Evolutionary conservation across 345 rosid genomes (phyloP).

Genomic region (Lepidium sativum): DNA sequence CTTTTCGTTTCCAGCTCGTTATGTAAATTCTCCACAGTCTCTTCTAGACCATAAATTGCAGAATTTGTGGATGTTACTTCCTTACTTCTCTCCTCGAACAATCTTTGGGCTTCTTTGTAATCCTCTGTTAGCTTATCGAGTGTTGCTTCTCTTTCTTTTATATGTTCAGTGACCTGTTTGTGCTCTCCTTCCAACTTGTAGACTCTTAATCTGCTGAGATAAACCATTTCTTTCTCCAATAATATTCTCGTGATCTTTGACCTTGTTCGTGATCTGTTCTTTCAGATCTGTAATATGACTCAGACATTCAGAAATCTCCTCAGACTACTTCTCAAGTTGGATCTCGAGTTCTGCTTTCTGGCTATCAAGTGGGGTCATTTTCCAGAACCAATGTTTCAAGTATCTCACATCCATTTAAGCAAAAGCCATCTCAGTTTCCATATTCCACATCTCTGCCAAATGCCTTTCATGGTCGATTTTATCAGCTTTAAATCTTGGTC

Average conservation of each 20-base stretch:
- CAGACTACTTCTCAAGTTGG: slow-evolving; percentile 45
- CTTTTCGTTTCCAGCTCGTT: slow-evolving; percentile 68
- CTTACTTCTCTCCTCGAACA: slow-evolving; percentile 32
- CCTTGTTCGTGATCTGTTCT: slow-evolving; percentile 30
- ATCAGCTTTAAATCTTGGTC: slow-evolving; percentile 71
- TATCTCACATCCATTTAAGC: slow-evolving; percentile 61
- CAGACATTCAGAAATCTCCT: slow-evolving; percentile 42
- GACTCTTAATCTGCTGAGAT: slow-evolving; percentile 30
- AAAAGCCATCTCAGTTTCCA: slow-evolving; percentile 76
- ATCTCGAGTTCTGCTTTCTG: slow-evolving; percentile 47
- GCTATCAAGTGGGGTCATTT: slow-evolving; percentile 41
- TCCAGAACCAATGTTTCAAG: neutral
- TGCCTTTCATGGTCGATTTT: slow-evolving; percentile 39
- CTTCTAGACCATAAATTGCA: slow-evolving; percentile 43
- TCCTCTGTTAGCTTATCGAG: slow-evolving; percentile 27
- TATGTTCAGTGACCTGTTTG: slow-evolving; percentile 27
- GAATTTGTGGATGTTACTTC: slow-evolving; percentile 37
- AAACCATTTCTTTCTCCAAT: slow-evolving; percentile 41
- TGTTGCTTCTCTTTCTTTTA: slow-evolving; percentile 31
- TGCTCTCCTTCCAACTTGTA: slow-evolving; percentile 36
- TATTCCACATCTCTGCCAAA: slow-evolving; percentile 74
- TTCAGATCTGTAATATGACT: slow-evolving; percentile 36
- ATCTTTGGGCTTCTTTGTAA: slow-evolving; percentile 36
- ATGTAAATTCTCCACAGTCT: slow-evolving; percentile 58
- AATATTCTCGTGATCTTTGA: slow-evolving; percentile 30